Conservation (phyloP, 768 basidiomycete genomes). For the Termitomyces sp. region DNA sequence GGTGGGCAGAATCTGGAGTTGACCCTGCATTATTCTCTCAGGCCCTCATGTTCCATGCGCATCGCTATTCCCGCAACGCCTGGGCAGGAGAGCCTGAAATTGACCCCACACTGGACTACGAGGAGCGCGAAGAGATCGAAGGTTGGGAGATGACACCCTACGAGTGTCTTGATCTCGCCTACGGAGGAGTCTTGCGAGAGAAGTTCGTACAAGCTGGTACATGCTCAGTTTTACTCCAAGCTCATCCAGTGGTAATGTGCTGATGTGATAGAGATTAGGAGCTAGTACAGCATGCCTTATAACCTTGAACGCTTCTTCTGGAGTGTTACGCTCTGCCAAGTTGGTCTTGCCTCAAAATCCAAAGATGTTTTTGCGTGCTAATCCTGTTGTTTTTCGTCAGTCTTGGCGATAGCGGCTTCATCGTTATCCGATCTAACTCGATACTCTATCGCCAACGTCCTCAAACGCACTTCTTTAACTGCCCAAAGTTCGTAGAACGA, state of each 20-base stretch:
- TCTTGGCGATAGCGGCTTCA: constrained; percentile 76
- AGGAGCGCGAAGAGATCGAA: constrained; percentile 56
- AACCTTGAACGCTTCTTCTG: constrained; percentile 69
- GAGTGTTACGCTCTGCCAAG: constrained; percentile 75
- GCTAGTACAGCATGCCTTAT: constrained; percentile 82
- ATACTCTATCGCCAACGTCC: constrained; percentile 47
- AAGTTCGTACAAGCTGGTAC: constrained; percentile 61
- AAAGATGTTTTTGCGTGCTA: neutral
- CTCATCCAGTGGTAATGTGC: constrained; percentile 12
- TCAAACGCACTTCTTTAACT: constrained; percentile 54
- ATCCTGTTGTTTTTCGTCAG: constrained; percentile 26
- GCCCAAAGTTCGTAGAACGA: constrained; percentile 37
- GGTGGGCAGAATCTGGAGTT: constrained; percentile 79
- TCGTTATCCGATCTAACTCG: constrained; percentile 62
- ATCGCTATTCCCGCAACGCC: constrained; percentile 61
- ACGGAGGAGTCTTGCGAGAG: constrained; percentile 66
- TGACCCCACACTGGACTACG: constrained; percentile 71
- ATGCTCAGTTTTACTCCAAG: constrained; percentile 18
- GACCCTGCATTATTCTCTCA: constrained; percentile 91
- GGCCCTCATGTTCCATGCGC: constrained; percentile 83
- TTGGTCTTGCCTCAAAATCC: constrained; percentile 27
- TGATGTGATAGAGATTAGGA: constrained; percentile 34
- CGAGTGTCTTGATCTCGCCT: constrained; percentile 68
- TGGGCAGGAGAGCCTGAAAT: constrained; percentile 85
- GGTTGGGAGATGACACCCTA: constrained; percentile 75